Conservation (phyloP, 805 yeast species). For the Ogataea chonburiensis region DNA sequence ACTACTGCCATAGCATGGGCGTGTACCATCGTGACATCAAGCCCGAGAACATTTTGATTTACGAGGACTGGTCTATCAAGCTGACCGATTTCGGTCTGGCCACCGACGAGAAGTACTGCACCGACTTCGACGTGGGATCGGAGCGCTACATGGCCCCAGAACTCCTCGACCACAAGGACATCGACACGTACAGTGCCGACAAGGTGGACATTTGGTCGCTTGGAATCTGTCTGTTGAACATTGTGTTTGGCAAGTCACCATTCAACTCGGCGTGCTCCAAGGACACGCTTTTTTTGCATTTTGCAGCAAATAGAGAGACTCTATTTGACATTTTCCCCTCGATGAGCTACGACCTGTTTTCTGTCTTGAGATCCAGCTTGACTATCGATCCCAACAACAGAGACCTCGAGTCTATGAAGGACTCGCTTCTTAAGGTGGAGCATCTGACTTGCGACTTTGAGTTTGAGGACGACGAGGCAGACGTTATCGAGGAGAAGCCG, state of each 20-base stretch:
- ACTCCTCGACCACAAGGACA: slow-evolving; percentile 56
- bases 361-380: slow-evolving; percentile 73
- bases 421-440: slow-evolving; percentile 57
- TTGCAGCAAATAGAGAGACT: slow-evolving; percentile 84
- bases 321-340: slow-evolving; percentile 88
- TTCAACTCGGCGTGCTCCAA: slow-evolving; percentile 72
- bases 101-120: slow-evolving; percentile 49
- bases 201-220: slow-evolving; percentile 88
- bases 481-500: slow-evolving; percentile 20
- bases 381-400: slow-evolving; percentile 88
- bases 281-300: slow-evolving; percentile 81
- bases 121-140: slow-evolving; percentile 83
- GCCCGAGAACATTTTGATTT: slow-evolving; percentile 55
- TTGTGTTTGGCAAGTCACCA: slow-evolving; percentile 87
- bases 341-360: slow-evolving; percentile 82
- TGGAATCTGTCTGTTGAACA: slow-evolving; percentile 78
- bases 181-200: slow-evolving; percentile 69
- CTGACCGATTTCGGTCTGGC: slow-evolving; percentile 62
- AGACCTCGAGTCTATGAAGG: slow-evolving; percentile 57
- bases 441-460: slow-evolving; percentile 86
- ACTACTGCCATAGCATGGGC: slow-evolving; percentile 47
- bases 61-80: slow-evolving; percentile 56
- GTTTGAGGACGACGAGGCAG: slow-evolving; percentile 32
- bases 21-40: slow-evolving; percentile 58
- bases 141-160: slow-evolving; percentile 97